Evolutionary conservation across 2,329 filamentous ascomycete species (phyloP).

Genomic region (Venturia oleaginea): DNA sequence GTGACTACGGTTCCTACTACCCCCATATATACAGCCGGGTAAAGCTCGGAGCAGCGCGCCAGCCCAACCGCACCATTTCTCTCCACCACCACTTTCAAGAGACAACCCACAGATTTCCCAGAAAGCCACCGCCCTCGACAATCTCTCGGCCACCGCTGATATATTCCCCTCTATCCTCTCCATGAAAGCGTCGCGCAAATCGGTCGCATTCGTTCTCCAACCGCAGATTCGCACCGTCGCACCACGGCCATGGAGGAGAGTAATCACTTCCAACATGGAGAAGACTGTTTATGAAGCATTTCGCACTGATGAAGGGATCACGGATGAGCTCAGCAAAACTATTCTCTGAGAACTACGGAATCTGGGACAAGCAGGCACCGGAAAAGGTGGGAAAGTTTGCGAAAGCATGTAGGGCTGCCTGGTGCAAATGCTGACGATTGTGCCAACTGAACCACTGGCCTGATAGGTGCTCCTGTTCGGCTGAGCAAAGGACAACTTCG

Average conservation of each 20-base stretch:
- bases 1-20: no score
- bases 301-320: conserved; percentile 22
- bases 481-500: conserved; percentile 17
- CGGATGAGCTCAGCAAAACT: conserved; percentile 27
- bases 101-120: no score
- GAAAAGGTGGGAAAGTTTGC: conserved; percentile 18
- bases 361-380: conserved; percentile 22
- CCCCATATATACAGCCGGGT: no score
- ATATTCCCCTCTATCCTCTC: no score
- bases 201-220: conserved; percentile 18
- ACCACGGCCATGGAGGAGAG: conserved; percentile 15
- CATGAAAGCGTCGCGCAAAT: conserved; percentile 14
- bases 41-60: no score
- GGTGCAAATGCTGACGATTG: background rate
- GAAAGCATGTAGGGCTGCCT: conserved; percentile 18
- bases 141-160: no score
- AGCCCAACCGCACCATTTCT: no score
- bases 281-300: conserved; percentile 23
- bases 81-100: no score
- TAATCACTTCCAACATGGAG: conserved; percentile 19
- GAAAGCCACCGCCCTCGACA: no score
- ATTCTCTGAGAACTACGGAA: conserved; percentile 29
- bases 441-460: background rate
- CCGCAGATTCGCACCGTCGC: conserved; percentile 16
- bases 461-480: background rate